These are phyloP conservation scores for Carex scoparia DNA, from an alignment of 176 grass and related monocot species.

Conservation along the genomic window DNA sequence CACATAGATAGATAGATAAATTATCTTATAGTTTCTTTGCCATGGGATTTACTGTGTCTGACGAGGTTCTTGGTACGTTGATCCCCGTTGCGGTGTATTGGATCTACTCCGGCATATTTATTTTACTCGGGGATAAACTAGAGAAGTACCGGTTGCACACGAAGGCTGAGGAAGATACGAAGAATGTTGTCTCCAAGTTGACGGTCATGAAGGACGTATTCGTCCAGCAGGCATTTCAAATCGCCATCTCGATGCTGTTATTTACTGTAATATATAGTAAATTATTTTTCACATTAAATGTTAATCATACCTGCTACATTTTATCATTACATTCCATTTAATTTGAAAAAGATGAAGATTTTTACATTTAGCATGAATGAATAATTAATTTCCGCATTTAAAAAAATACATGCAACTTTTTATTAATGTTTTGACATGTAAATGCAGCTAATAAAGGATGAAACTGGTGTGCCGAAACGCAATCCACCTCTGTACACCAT, in stretches of 20 bases:
- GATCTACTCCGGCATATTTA: slow-evolving; percentile 71
- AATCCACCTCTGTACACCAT: slow-evolving; percentile 39
- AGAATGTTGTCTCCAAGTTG: slow-evolving; percentile 61
- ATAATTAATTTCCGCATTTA: not conserved
- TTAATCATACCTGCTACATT: not conserved
- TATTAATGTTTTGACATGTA: not conserved
- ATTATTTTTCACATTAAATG: not conserved
- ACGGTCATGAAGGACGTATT: slow-evolving; percentile 69
- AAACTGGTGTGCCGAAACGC: slow-evolving; percentile 28
- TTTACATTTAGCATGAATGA: not conserved
- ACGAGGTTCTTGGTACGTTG: slow-evolving; percentile 72
- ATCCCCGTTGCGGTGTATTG: slow-evolving; percentile 82
- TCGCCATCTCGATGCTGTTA: slow-evolving; percentile 58
- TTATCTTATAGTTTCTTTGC: not conserved
- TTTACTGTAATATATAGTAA: slow-evolving; percentile 43
- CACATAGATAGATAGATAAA: not conserved
- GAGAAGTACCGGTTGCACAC: slow-evolving; percentile 74
- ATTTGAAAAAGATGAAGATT: not conserved
- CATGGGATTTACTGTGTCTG: slow-evolving; percentile 16
- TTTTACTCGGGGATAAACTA: slow-evolving; percentile 39
- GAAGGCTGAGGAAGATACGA: slow-evolving; percentile 50
- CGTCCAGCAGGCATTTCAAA: slow-evolving; percentile 68
- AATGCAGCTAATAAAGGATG: slow-evolving; percentile 39
- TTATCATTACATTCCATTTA: not conserved
- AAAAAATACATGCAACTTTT: not conserved